Conservation (phyloP, 1,284 basidiomycete species). For the Hymenochaete sp. region DNA sequence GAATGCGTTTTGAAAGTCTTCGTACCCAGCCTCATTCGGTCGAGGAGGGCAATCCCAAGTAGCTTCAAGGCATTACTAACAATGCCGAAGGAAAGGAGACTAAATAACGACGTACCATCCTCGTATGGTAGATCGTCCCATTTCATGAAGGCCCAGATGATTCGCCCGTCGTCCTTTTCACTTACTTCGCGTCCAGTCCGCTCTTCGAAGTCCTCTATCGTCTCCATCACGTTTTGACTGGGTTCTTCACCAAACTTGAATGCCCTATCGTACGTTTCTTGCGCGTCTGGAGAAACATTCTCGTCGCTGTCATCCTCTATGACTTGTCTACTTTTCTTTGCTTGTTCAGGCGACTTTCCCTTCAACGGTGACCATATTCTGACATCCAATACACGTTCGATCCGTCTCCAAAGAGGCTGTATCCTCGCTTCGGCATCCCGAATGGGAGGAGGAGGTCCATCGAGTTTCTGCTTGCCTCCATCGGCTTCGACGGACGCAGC, state of each 20-base stretch:
- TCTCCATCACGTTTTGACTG: slow-evolving; percentile 39
- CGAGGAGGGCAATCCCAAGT: slow-evolving; percentile 85
- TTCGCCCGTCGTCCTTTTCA: slow-evolving; percentile 42
- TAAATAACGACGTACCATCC: slow-evolving; percentile 48
- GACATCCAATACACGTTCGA: slow-evolving; percentile 76
- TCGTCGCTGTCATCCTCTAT: slow-evolving; percentile 28
- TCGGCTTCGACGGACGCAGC: slow-evolving; percentile 22
- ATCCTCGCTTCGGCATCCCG: slow-evolving; percentile 62
- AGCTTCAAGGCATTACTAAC: slow-evolving; percentile 35
- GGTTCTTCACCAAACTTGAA: slow-evolving; percentile 51
- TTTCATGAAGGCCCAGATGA: slow-evolving; percentile 77
- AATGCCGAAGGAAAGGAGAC: slow-evolving; percentile 10
- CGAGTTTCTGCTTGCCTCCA: slow-evolving; percentile 18
- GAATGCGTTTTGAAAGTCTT: slow-evolving; percentile 61
- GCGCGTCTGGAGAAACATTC: slow-evolving; percentile 21
- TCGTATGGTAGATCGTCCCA: slow-evolving; percentile 89
- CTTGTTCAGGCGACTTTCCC: slow-evolving; percentile 21
- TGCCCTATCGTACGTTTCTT: slow-evolving; percentile 29
- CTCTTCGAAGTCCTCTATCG: slow-evolving; percentile 52
- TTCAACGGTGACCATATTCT: slow-evolving; percentile 45
- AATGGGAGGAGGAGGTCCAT: slow-evolving; percentile 27
- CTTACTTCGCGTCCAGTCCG: slow-evolving; percentile 27
- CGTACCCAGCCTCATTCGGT: slow-evolving; percentile 45
- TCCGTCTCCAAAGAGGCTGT: slow-evolving; percentile 65
- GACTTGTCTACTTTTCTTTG: slow-evolving; percentile 22